Conservation (phyloP, 2,329 filamentous ascomycete genomes). For the Botryotinia convoluta region DNA sequence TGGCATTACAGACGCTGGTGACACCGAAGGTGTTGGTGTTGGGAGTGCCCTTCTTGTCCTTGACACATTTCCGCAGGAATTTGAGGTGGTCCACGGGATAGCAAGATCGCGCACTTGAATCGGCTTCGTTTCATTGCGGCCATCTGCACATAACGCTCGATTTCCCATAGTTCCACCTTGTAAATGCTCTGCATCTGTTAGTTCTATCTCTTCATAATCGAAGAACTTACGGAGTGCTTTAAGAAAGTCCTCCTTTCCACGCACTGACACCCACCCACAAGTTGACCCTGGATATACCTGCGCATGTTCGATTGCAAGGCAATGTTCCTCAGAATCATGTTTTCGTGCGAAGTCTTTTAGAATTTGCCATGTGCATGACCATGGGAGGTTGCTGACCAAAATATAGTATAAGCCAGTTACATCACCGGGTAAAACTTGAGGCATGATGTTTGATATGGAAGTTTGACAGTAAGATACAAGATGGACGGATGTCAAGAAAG, state of each 20-base stretch:
- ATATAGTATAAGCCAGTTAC: constrained; percentile 24
- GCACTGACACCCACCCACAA: constrained; percentile 31
- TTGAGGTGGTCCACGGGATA: neutral
- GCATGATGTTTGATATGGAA: constrained; percentile 14
- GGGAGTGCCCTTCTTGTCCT: neutral
- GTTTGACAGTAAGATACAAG: neutral
- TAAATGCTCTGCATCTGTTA: constrained; percentile 25
- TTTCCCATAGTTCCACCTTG: constrained; percentile 27
- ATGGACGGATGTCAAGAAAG: neutral
- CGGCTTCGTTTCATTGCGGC: constrained; percentile 29
- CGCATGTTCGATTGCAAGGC: constrained; percentile 30
- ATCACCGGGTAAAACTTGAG: constrained; percentile 21
- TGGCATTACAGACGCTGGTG: neutral
- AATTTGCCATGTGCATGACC: constrained; percentile 31
- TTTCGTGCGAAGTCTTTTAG: constrained; percentile 33
- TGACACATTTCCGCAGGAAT: neutral
- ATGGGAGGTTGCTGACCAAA: constrained; percentile 23
- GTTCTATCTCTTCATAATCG: neutral
- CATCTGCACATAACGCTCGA: constrained; percentile 28
- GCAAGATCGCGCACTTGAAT: constrained; percentile 23
- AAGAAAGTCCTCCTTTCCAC: constrained; percentile 28
- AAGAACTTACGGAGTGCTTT: constrained; percentile 28
- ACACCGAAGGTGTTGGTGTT: neutral
- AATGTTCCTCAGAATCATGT: constrained; percentile 23
- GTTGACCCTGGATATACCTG: constrained; percentile 27